Conservation (phyloP, 2,329 filamentous ascomycete species). For the Spiromastix sp. region DNA sequence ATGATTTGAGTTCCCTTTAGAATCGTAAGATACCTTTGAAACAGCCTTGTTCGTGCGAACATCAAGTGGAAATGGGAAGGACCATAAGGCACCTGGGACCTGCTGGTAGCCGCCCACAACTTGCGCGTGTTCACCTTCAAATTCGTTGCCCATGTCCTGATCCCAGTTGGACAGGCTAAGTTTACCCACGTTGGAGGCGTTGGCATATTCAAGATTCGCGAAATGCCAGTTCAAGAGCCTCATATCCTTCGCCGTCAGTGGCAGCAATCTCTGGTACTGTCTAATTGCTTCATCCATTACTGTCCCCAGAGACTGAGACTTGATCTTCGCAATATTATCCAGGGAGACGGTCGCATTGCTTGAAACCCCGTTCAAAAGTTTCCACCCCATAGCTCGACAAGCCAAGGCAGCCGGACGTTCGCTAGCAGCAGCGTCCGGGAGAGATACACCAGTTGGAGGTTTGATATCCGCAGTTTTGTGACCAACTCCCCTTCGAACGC, state of each 20-base stretch:
- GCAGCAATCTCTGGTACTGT: conserved; percentile 75
- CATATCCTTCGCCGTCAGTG: conserved; percentile 76
- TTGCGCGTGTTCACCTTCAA: conserved; percentile 89
- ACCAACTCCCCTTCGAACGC: conserved; percentile 34
- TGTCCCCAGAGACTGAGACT: conserved; percentile 69
- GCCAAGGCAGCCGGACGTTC: conserved; percentile 66
- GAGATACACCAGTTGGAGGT: conserved; percentile 33
- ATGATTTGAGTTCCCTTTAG: conserved; percentile 30
- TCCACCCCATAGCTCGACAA: conserved; percentile 74
- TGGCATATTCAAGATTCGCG: conserved; percentile 95
- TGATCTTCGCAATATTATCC: conserved; percentile 50
- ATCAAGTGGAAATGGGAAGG: conserved; percentile 65
- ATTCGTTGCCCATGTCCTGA: conserved; percentile 95
- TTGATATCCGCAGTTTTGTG: conserved; percentile 43
- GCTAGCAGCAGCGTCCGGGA: conserved; percentile 52
- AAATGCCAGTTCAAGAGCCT: conserved; percentile 95
- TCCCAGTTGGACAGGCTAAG: conserved; percentile 90
- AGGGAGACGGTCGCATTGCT: conserved; percentile 62
- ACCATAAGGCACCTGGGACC: conserved; percentile 75
- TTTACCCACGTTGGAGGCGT: conserved; percentile 76
- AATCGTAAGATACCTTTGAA: conserved; percentile 57
- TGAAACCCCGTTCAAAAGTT: conserved; percentile 53
- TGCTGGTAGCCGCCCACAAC: conserved; percentile 90
- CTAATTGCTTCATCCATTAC: conserved; percentile 84
- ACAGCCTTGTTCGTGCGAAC: conserved; percentile 66